Evolutionary conservation across 192 early-diverging fungal species (phyloP).

Genomic region (Piromyces finnis): DNA sequence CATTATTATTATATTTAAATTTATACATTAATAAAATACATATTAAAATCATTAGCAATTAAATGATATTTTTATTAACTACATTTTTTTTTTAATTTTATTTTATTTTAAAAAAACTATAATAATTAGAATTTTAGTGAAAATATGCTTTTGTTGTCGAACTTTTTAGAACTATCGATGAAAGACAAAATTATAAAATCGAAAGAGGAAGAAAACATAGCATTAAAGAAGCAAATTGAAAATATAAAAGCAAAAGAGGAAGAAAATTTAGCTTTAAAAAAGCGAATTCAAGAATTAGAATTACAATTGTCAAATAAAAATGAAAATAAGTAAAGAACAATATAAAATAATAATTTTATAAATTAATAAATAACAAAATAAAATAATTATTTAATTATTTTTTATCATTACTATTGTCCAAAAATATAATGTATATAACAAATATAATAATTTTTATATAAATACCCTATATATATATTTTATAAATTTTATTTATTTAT

Average conservation of each 20-base stretch:
- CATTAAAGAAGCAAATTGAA: neutral
- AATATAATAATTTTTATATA: too few relatives aligned
- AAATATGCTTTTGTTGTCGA: neutral
- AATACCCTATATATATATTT: too few relatives aligned
- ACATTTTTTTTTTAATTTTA: too few relatives aligned
- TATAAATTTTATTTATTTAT: too few relatives aligned
- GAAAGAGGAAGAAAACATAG: neutral
- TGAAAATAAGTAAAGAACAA: neutral
- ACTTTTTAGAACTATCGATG: neutral
- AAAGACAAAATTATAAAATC: neutral
- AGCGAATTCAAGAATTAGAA: neutral
- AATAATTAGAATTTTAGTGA: neutral
- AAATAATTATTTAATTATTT: too few relatives aligned
- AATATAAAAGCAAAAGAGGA: neutral
- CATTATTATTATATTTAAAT: too few relatives aligned
- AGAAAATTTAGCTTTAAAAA: neutral
- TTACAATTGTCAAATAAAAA: neutral
- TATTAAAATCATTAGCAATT: too few relatives aligned
- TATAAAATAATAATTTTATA: neutral
- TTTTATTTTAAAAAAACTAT: neutral
- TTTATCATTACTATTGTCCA: too few relatives aligned
- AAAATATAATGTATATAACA: too few relatives aligned
- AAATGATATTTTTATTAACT: too few relatives aligned
- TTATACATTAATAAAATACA: too few relatives aligned
- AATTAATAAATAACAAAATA: neutral